Evolutionary conservation across 129 eudicot species (phyloP).

Genomic region (Pseudognaphalium luteoalbum): DNA sequence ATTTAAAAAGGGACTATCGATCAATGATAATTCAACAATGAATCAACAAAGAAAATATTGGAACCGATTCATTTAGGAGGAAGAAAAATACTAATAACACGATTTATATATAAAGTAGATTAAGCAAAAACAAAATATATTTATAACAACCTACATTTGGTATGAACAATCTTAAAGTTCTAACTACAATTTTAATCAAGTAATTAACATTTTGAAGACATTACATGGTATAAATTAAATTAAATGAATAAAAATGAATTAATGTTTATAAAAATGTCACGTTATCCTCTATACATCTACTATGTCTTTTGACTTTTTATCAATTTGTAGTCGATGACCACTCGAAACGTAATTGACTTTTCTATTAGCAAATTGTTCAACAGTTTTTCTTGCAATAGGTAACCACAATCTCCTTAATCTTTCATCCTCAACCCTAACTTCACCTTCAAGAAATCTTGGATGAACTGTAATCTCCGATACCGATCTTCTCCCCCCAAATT

Average conservation of each 20-base stretch:
- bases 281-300: slow-evolving; percentile 22
- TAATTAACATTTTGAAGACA: no score
- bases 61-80: no score
- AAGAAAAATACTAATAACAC: no score
- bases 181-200: no score
- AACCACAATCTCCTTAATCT: slow-evolving; percentile 68
- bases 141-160: no score
- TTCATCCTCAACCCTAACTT: slow-evolving; percentile 41
- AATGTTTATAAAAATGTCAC: background rate
- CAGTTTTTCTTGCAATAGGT: slow-evolving; percentile 79
- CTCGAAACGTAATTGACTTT: slow-evolving; percentile 14
- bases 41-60: no score
- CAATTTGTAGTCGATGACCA: slow-evolving; percentile 11
- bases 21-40: no score
- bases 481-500: slow-evolving; percentile 45
- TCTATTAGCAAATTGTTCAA: slow-evolving; percentile 68
- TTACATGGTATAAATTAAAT: no score
- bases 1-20: no score
- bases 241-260: background rate
- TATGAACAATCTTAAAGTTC: no score
- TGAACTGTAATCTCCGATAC: slow-evolving; percentile 72
- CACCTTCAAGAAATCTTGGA: slow-evolving; percentile 52
- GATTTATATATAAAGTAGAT: no score
- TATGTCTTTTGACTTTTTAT: slow-evolving; percentile 16
- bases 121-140: no score